Base-by-base conservation (phyloP, 1,284 basidiomycete genomes). In the Hemileia vastatrix region DNA sequence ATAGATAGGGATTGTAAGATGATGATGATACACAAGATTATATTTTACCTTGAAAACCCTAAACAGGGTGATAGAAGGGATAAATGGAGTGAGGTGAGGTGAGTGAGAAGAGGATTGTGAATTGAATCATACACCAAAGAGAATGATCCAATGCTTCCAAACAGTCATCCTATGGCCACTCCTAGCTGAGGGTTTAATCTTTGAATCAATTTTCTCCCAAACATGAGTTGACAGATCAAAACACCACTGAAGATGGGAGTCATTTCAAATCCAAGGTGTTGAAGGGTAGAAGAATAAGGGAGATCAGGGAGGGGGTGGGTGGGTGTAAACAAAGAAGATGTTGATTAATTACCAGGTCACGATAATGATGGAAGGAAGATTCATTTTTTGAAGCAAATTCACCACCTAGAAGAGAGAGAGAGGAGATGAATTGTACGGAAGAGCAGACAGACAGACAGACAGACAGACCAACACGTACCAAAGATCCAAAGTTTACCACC, bases 161-260 rank as follows among this genome's bases (percentile, higher is more conserved):
- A 87, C 81, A 0, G 86, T 86, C 90, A 95, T 92, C 83, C 88
- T 80, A 76, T 90, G 90, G 1, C 92, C 92, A 13, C 86, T 89
- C 27, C 92, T 80, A 1, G 90, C 88, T 48, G 82, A 85, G 0
- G 91, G 91, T 15, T 84, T 81, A 15, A 86, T 77, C 72, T 90
- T 93, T 6, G 89, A 81, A 82, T 95, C 91, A 62, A 94, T 88
- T 18, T 88, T 80, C 65, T 95, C 89, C 92, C 92, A 96, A 0
- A 82, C 77, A 70, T 90, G 87, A 0, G 83, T 84, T 2, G 79
- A 66, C 33, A 89, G 82, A 67, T 88, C 86, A 68, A 90, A 73
- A 53, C 62, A 65, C 71, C 72, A 89, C 51, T 54, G 33, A 19
- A 27, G 13, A 24, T 1, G 32, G 8, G 19, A 9, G 19, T 44